phyloP scores from a whole-genome alignment of 176 grass and related monocot species.

The Musa schizocarpa region DNA sequence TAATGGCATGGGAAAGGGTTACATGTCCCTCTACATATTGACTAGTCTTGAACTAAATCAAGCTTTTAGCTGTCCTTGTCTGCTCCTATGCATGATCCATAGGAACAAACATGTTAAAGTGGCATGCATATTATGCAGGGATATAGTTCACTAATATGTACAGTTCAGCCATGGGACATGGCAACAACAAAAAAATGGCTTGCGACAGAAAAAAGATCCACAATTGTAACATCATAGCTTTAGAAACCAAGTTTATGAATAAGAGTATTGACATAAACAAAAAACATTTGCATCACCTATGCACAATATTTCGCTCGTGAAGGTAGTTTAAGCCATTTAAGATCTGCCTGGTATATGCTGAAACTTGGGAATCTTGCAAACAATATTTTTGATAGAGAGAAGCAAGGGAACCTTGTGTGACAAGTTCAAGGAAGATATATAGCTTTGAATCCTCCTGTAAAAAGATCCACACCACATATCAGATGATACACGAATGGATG shows the following conservation, averaged over 20 bases:
- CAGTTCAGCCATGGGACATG: not conserved
- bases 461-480: not conserved
- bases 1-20: too few species aligned
- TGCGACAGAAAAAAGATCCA: not conserved
- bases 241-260: not conserved
- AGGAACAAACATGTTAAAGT: not conserved
- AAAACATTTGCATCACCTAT: constrained; percentile 44
- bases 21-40: too few species aligned
- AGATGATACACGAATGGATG: not conserved
- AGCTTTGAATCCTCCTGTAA: constrained; percentile 56
- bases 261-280: not conserved
- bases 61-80: not conserved
- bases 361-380: constrained; percentile 83
- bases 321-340: constrained; percentile 75
- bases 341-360: constrained; percentile 87
- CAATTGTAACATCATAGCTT: not conserved
- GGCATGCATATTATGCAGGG: not conserved
- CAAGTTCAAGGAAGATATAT: constrained; percentile 94
- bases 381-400: constrained; percentile 70
- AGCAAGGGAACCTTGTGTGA: constrained; percentile 85
- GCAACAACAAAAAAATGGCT: not conserved
- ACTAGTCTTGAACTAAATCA: too few species aligned
- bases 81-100: not conserved
- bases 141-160: not conserved
- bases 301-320: constrained; percentile 65